Percentiles rank a stretch among this genome's conserved stretches.
Evolutionary conservation across 225 moss, liverwort and hornwort species (phyloP).

Genomic region (Physcomitrium patens): DNA sequence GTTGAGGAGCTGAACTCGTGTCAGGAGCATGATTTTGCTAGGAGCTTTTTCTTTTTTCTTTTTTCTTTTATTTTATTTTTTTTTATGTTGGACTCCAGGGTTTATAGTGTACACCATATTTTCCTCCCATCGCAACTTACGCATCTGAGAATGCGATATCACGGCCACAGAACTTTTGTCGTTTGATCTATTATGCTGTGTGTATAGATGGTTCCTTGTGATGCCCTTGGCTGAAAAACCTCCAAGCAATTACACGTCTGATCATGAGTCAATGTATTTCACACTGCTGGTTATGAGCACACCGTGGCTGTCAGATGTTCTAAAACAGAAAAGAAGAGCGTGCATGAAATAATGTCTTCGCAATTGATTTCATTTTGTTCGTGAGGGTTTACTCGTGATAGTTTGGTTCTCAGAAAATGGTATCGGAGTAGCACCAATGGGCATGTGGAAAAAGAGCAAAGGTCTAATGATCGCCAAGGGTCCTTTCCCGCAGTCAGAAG

Average conservation of each 20-base stretch:
- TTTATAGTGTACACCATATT: neutral
- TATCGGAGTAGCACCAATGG: no score
- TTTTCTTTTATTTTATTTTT: no score
- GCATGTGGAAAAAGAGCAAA: no score
- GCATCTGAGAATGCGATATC: neutral
- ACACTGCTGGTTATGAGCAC: neutral
- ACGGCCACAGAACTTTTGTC: no score
- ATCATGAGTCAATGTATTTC: neutral
- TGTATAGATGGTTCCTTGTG: no score
- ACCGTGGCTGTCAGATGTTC: neutral
- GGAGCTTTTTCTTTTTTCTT: no score
- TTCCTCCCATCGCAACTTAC: neutral
- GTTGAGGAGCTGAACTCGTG: neutral
- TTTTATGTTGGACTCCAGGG: slow-evolving; percentile 9
- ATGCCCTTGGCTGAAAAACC: neutral
- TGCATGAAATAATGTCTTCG: neutral
- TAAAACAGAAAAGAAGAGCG: neutral
- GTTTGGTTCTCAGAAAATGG: no score
- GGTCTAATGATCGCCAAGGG: no score
- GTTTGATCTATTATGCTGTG: no score
- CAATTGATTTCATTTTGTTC: no score
- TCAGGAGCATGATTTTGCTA: neutral
- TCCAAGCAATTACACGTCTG: neutral
- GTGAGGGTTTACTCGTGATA: no score
- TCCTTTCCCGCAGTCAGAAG: no score